phyloP scores from a whole-genome alignment of 352 stramenopile species.

The Peronospora farinosa region DNA sequence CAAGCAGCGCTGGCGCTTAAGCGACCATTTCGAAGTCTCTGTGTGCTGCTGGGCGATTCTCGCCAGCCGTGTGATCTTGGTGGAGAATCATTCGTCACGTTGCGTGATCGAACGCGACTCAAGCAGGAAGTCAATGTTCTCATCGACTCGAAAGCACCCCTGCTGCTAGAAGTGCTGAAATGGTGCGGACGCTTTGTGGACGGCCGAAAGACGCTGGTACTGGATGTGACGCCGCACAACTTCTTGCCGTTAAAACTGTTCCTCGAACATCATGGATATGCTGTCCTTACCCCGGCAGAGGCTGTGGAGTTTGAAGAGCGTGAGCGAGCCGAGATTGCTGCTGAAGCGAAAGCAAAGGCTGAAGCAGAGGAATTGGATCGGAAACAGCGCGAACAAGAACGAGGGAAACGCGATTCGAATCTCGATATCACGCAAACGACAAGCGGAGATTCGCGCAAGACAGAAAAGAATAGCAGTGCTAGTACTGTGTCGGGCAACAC shows the following conservation, averaged over 20 bases:
- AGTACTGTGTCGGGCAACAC: background rate
- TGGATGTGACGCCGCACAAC: conserved; percentile 53
- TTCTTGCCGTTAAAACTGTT: conserved; percentile 38
- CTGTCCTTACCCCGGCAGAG: conserved; percentile 39
- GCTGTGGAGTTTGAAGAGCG: conserved; percentile 29
- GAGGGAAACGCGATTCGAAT: background rate
- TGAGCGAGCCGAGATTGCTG: conserved; percentile 19
- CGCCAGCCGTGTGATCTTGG: conserved; percentile 45
- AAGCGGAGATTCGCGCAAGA: background rate
- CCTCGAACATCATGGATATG: conserved; percentile 41
- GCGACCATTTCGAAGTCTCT: conserved; percentile 48
- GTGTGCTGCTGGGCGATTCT: conserved; percentile 53
- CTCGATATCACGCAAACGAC: conserved; percentile 2
- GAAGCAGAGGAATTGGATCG: conserved; percentile 21
- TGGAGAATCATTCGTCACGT: conserved; percentile 41
- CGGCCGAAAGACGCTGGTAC: conserved; percentile 46
- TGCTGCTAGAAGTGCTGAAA: conserved; percentile 49
- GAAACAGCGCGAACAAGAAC: conserved; percentile 13
- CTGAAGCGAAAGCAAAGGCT: conserved; percentile 19
- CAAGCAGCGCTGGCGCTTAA: conserved; percentile 35
- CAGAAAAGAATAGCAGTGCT: background rate
- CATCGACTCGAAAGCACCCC: conserved; percentile 55
- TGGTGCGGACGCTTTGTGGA: conserved; percentile 50
- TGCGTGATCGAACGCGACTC: conserved; percentile 41
- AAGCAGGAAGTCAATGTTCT: conserved; percentile 65